A percentile compares a stretch with the other conserved stretches of the same genome.
Evolutionary conservation across 2,329 filamentous ascomycete species (phyloP).

Genomic region (Biscogniauxia marginata): DNA sequence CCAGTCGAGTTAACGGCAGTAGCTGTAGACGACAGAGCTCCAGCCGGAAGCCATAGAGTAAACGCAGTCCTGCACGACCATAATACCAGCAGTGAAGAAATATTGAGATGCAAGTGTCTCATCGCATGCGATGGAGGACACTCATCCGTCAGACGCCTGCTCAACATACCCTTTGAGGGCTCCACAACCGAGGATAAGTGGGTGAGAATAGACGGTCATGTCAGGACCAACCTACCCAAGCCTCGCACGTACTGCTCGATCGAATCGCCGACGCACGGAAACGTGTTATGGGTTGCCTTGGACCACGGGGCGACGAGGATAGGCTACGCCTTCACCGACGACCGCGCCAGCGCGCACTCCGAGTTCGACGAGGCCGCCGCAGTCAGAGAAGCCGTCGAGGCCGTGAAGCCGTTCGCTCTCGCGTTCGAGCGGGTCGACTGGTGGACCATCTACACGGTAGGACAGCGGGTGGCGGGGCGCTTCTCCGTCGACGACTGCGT

Average conservation of each 20-base stretch:
- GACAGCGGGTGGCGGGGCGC: constrained; percentile 21
- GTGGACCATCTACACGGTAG: constrained; percentile 40
- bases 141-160: constrained; percentile 45
- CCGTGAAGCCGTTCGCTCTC: constrained; percentile 41
- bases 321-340: constrained; percentile 49
- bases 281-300: constrained; percentile 53
- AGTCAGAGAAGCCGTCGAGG: constrained; percentile 46
- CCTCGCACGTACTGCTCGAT: constrained; percentile 47
- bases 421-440: constrained; percentile 38
- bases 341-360: constrained; percentile 37
- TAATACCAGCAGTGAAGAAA: constrained; percentile 2
- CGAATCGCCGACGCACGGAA: constrained; percentile 51
- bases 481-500: constrained; percentile 44
- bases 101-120: constrained; percentile 41
- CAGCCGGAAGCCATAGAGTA: constrained; percentile 13
- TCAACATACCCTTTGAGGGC: constrained; percentile 49
- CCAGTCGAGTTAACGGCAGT: constrained; percentile 39
- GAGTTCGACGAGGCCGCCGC: constrained; percentile 48
- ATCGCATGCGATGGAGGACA: constrained; percentile 52
- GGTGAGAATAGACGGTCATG: constrained; percentile 51
- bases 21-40: constrained; percentile 34
- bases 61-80: constrained; percentile 9
- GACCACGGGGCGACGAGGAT: constrained; percentile 54
- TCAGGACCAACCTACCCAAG: constrained; percentile 49
- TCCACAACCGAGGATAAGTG: constrained; percentile 50